These are phyloP conservation scores for Diutina pseudorugosa DNA, from an alignment of 1,139 yeast species.

Conservation along the genomic window DNA sequence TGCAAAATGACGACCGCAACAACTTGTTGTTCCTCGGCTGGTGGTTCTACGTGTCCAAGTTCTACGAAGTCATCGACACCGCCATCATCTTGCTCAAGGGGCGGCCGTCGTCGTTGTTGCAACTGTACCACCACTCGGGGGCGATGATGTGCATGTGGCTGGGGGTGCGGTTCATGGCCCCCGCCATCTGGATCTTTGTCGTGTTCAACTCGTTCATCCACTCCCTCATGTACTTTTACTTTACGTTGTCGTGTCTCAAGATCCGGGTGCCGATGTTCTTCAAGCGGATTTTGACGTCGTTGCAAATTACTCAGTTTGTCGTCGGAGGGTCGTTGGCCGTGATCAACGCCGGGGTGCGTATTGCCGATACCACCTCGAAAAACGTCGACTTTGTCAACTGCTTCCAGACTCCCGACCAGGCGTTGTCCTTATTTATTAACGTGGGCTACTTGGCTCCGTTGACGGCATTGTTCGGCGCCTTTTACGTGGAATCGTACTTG, in stretches of 20 bases:
- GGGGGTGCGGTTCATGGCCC: constrained; percentile 58
- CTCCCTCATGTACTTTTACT: constrained; percentile 66
- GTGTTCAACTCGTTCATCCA: constrained; percentile 72
- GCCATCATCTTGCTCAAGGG: constrained; percentile 59
- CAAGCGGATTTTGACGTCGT: constrained; percentile 50
- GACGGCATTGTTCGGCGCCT: constrained; percentile 58
- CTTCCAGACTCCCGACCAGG: constrained; percentile 48
- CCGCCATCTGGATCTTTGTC: constrained; percentile 75
- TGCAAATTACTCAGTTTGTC: constrained; percentile 62
- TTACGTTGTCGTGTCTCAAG: constrained; percentile 50
- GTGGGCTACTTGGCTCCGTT: constrained; percentile 59
- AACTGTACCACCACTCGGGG: constrained; percentile 72
- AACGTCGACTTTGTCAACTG: constrained; percentile 35
- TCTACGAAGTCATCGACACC: constrained; percentile 64
- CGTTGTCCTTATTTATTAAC: constrained; percentile 50
- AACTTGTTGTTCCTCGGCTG: constrained; percentile 53
- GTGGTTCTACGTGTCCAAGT: constrained; percentile 61
- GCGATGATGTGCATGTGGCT: constrained; percentile 83
- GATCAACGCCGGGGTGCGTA: constrained; percentile 49
- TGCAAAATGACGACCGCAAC: constrained; percentile 14
- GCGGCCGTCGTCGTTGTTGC: constrained; percentile 53
- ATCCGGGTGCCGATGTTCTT: constrained; percentile 46
- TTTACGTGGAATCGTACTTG: constrained; percentile 55
- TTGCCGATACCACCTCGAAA: constrained; percentile 32
- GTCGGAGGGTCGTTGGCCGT: constrained; percentile 61